Base-by-base conservation (phyloP, 176 grass and related monocot genomes). In the Carex parvula region DNA sequence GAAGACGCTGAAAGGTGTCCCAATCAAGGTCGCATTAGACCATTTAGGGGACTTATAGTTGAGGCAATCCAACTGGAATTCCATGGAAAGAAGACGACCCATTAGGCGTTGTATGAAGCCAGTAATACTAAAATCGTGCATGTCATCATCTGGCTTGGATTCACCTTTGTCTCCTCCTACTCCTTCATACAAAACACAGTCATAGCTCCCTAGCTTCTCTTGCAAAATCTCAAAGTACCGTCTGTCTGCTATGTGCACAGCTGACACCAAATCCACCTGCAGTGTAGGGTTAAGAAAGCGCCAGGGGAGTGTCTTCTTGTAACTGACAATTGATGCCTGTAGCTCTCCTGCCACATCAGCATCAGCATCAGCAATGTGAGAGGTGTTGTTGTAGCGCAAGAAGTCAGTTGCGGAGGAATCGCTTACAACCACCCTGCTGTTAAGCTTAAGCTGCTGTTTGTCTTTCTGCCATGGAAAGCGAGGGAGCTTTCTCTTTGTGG, bases 11-110 rank as follows among this genome's bases (percentile, higher is more conserved):
- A 52, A 93, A 98, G 60, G 95, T 95, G 83, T 95, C 91, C 8
- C 79, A 93, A 83, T 98, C 95, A 77, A 98, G 91, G 83, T 98
- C 92, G 95, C 92, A 67, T 98, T 89, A 15, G 88, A 88, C 92
- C 95, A 98, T 55, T 91, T 98, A 79, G 75, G 86, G 61, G 79
- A 78, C 11, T 90, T 91, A 86, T 98, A 95, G 81, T 95, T 88
- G 64, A 98, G 84, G 58, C 92, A 98, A 87, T 98, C 92, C 58
- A 95, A 79, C 63, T 98, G 95, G 78, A 94, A 98, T 81, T 95
- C 89, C 88, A 98, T 14, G 2, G 92, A 95, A 64, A 98, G 95
- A 81, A 98, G 22, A 26, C 59, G 81, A 63, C 89, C 95, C 86
- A 94, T 89, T 68, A 91, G 91, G 80, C 94, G 89, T 83, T 94